Evolutionary conservation across 2,329 filamentous ascomycete species (phyloP).

Genomic region (Botrytis porri): DNA sequence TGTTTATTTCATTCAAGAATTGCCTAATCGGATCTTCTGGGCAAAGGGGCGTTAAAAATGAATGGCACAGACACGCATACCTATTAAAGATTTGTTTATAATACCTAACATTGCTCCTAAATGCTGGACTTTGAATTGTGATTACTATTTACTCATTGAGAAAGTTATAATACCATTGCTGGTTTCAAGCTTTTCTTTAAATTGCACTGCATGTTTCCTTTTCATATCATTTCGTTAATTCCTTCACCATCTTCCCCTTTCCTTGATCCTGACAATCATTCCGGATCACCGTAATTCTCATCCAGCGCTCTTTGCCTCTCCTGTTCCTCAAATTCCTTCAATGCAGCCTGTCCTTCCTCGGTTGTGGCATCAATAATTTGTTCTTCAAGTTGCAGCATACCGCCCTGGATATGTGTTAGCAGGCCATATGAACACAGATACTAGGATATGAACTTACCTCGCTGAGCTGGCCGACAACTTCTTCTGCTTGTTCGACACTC

Average conservation of each 20-base stretch:
- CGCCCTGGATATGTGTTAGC: conserved; percentile 51
- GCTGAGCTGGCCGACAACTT: conserved; percentile 75
- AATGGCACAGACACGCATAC: conserved; percentile 31
- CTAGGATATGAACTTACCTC: conserved; percentile 51
- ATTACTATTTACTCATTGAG: conserved; percentile 12
- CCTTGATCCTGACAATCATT: conserved; percentile 28
- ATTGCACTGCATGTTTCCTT: not conserved
- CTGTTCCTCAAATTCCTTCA: conserved; percentile 70
- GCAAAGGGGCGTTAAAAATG: conserved; percentile 38
- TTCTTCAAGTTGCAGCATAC: conserved; percentile 86
- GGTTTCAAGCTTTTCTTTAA: not conserved
- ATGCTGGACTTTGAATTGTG: not conserved
- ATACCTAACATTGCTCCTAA: conserved; percentile 3
- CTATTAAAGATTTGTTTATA: conserved; percentile 11
- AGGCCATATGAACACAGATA: not conserved
- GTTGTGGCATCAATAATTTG: conserved; percentile 95
- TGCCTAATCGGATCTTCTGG: conserved; percentile 31
- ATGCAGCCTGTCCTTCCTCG: conserved; percentile 73
- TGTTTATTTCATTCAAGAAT: conserved; percentile 30
- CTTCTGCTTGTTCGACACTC: conserved; percentile 84
- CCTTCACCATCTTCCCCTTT: not conserved
- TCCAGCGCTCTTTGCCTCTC: conserved; percentile 38
- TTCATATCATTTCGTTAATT: not conserved
- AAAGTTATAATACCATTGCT: not conserved
- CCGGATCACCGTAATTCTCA: conserved; percentile 39